Evolutionary conservation across 2,329 filamentous ascomycete genomes (phyloP), one percentile per base, ranked within the genome.

Genomic region (Penicillium glabrum): DNA sequence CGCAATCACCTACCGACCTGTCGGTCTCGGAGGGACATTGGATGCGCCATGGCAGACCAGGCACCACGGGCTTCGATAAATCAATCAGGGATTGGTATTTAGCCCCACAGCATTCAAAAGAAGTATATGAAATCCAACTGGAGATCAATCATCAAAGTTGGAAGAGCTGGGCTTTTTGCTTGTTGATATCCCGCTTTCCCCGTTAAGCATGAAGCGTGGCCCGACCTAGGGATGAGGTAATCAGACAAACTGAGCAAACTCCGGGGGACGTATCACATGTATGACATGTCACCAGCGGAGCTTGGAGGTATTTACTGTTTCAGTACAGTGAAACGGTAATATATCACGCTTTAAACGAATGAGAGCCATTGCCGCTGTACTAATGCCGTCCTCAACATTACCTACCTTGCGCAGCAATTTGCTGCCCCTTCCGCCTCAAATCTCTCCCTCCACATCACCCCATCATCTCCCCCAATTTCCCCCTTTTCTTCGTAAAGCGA

Each of bases 21-120:
- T 70, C 86, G 85, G 77, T 89, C 87, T 72, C 88, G 82, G 64
- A 90, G 81, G 66, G 84, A 85, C 71, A 82, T 80, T 57, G 81
- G 76, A 61, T 77, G 75, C 63, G 81, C 81, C 84, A 87, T 87
- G 63, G 62, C 75, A 71, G 58, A 60, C 51, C 41, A 57, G 58
- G 54, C 50, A 58, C 56, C 57, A 54, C 50, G 48, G 55, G 33
- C 52, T 35, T 39, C 53, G 57, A 56, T 52, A 47, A 46, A 13
- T 59, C 51, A 43, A 50, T 57, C 48, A 39, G 44, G 41, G 50
- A 11, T 29, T 10, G 11, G 11, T 13, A 14, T 29, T 27, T 16
- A 19, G 19, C 13, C 4, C 19, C 37, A 24, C 8, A 26, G 35
- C 19, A 46, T 29, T 8, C 16, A 29, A 29, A 4, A 46, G 16